Evolutionary conservation across 2,329 filamentous ascomycete genomes (phyloP), one percentile per base, ranked within the genome.

Genomic region (Aspergillus calidoustus): DNA sequence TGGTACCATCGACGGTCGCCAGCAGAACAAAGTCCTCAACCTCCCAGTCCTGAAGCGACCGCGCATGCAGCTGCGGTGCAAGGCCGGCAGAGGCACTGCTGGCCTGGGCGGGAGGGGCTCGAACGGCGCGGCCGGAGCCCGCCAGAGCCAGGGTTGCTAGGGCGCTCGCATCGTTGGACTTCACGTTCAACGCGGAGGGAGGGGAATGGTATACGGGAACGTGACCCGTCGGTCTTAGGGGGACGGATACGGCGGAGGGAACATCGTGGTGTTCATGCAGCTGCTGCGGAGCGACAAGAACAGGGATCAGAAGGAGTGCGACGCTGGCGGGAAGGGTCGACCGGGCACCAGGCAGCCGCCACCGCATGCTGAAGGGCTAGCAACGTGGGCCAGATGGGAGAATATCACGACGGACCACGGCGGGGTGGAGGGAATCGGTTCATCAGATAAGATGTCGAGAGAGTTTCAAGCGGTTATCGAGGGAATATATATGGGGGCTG

Each of bases 11-110:
- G 87, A 98, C 91, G 87, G 95, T 98, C 91, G 95, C 94, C 91
- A 99, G 85, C 84, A 99, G 92, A 83, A 98, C 91, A 87, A 97
- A 96, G 85, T 98, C 93, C 91, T 98, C 94, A 82, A 97, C 93
- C 91, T 97, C 92, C 94, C 94, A 98, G 83, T 97, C 94, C 87
- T 93, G 90, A 87, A 98, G 85, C 85, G 90, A 96, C 88, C 94
- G 93, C 93, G 93, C 94, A 90, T 86, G 85, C 77, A 91, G 90
- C 89, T 89, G 91, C 91, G 91, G 89, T 83, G 90, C 86, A 79
- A 91, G 84, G 72, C 88, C 88, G 77, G 85, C 84, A 77, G 84
- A 82, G 60, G 81, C 79, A 76, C 84, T 85, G 81, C 85, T 86
- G 77, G 83, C 82, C 81, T 87, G 87, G 85, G 87, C 88, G 87